Evolutionary conservation across 2,329 filamentous ascomycete species (phyloP).

Genomic region (Dactylellina haptotyla): DNA sequence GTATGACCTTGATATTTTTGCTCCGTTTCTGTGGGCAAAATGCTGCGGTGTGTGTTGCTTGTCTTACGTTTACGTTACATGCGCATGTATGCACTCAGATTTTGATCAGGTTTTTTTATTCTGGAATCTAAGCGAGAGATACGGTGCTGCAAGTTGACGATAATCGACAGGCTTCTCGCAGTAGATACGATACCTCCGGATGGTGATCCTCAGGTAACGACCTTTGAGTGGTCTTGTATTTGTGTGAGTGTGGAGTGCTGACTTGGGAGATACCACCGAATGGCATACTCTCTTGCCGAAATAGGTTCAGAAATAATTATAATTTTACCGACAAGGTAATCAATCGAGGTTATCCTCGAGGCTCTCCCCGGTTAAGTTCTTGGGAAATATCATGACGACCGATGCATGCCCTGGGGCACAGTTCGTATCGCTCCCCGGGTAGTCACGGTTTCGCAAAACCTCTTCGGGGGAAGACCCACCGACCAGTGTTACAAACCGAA

Average conservation of each 20-base stretch:
- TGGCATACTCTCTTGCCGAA: constrained; percentile 44
- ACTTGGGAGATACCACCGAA: background rate
- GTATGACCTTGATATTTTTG: background rate
- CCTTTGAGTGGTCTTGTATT: background rate
- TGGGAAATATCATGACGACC: constrained; percentile 18
- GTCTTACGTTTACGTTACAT: constrained; percentile 53
- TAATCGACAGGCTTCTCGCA: too few species aligned
- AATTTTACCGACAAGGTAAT: constrained; percentile 8
- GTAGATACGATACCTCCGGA: background rate
- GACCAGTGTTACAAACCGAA: constrained; percentile 13
- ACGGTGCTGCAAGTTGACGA: too few species aligned
- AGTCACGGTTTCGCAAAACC: constrained; percentile 2
- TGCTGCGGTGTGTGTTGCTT: constrained; percentile 17
- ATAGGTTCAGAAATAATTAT: constrained; percentile 25
- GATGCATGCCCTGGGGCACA: constrained; percentile 18
- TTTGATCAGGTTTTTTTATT: background rate
- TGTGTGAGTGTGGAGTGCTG: constrained; percentile 42
- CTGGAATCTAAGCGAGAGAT: constrained; percentile 48
- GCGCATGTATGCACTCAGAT: constrained; percentile 25
- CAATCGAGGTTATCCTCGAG: constrained; percentile 9
- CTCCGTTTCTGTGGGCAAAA: constrained; percentile 17
- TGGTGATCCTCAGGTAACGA: background rate
- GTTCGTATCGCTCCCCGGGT: constrained; percentile 4
- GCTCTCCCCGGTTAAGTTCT: constrained; percentile 16
- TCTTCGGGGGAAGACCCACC: constrained; percentile 23